Evolutionary conservation across 257 asterid species (phyloP), one percentile per base, ranked within the genome.

Genomic region (Solanum pennellii): DNA sequence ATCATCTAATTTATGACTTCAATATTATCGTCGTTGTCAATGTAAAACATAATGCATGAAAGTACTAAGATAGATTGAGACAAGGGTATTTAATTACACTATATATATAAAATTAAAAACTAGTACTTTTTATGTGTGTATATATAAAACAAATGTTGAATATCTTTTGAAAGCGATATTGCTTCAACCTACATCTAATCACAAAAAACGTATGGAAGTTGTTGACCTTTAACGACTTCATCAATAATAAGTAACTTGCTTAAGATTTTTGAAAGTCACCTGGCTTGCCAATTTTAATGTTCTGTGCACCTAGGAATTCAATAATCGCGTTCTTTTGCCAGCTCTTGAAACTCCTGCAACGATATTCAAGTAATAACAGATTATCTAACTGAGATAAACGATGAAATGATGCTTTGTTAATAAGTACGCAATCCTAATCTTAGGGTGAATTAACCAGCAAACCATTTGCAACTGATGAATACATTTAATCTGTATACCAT

Each of bases 261-360:
- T 16, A 25, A 29, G 0, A 3, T 47, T 39, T 39, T 84, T 85
- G 42, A 89, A 95, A 97, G 89, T 97, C 98, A 25, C 93, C 94
- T 6, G 98, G 98, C 93, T 93, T 96, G 86, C 99, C 99, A 31
- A 92, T 89, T 92, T 91, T 92, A 41, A 96, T 93, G 91, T 88
- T 82, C 89, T 94, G 92, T 87, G 91, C 89, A 11, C 89, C 93
- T 65, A 94, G 86, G 83, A 87, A 97, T 47, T 92, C 97, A 12
- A 86, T 86, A 16, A 97, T 92, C 6, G 98, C 98, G 87, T 92
- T 95, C 95, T 94, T 97, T 87, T 97, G 99, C 98, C 98, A 95
- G 82, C 98, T 52, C 94, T 95, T 96, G 92, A 96, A 96, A 89
- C 99, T 95, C 98, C 98, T 97, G 94, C 95, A 92, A 25, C 72